Evolutionary conservation across 257 asterid genomes (phyloP).

Genomic region (Avicennia marina): DNA sequence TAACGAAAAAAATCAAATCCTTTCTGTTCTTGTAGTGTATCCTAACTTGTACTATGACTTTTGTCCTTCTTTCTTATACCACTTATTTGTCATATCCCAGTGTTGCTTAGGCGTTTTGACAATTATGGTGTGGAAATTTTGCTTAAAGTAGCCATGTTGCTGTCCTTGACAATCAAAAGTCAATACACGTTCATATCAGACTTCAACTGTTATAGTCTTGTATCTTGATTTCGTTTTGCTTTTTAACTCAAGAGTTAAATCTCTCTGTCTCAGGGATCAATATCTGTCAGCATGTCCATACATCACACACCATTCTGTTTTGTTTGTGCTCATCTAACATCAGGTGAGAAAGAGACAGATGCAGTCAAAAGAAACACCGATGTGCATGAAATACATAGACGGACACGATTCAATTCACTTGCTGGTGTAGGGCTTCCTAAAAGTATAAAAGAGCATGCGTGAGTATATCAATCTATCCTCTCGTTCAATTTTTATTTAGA

Average conservation of each 20-base stretch:
- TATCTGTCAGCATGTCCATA: conserved; percentile 91
- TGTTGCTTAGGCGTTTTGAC: background rate
- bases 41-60: background rate
- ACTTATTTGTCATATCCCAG: too few relatives aligned
- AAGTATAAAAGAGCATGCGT: conserved; percentile 85
- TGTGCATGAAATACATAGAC: conserved; percentile 77
- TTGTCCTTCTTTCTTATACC: background rate
- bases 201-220: background rate
- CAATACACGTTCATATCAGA: too few relatives aligned
- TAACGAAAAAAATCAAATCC: background rate
- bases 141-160: too few relatives aligned
- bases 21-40: background rate
- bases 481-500: background rate
- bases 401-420: conserved; percentile 69
- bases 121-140: background rate
- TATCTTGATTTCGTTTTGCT: too few relatives aligned
- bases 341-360: conserved; percentile 85
- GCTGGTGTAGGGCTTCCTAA: conserved; percentile 61
- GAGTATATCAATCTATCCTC: conserved; percentile 27
- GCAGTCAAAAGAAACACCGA: conserved; percentile 75
- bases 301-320: conserved; percentile 88
- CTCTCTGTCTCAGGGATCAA: conserved; percentile 64
- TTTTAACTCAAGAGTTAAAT: background rate
- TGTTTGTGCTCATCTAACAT: conserved; percentile 74
- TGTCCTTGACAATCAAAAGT: too few relatives aligned